Evolutionary conservation across 495 filamentous ascomycete genomes (phyloP).

Genomic region (Hyaloscypha finlandica): DNA sequence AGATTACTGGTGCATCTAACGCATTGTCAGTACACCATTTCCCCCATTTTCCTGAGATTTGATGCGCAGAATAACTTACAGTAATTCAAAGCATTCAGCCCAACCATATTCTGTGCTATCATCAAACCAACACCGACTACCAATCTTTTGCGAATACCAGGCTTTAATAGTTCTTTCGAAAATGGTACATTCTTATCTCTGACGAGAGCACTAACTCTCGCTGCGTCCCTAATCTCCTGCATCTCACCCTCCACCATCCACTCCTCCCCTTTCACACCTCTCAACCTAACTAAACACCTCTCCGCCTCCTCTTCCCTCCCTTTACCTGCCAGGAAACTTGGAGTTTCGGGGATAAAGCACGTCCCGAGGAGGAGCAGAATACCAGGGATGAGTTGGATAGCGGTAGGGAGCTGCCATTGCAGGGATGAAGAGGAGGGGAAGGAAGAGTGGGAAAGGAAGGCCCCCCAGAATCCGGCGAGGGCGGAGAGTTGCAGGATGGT

Average conservation of each 20-base stretch:
- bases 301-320: not conserved
- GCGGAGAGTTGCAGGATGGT: constrained; percentile 14
- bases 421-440: not conserved
- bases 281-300: constrained; percentile 1
- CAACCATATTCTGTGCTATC: constrained; percentile 23
- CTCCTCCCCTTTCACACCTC: constrained; percentile 1
- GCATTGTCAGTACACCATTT: not conserved
- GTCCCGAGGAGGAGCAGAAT: constrained; percentile 5
- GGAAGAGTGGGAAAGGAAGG: constrained; percentile 1
- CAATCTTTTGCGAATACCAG: not conserved
- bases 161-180: not conserved
- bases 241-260: constrained; percentile 8
- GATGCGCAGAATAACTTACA: not conserved
- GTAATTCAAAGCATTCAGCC: constrained; percentile 22
- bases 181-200: not conserved
- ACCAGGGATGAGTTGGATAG: constrained; percentile 13
- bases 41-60: not conserved
- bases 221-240: constrained; percentile 11
- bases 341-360: constrained; percentile 11
- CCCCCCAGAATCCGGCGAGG: constrained; percentile 14
- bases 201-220: not conserved
- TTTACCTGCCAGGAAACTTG: constrained; percentile 6
- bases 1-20: constrained; percentile 18
- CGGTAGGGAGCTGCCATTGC: constrained; percentile 11
- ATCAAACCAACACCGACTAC: constrained; percentile 18